Conservation (phyloP, 345 rosid species). For the Eucalyptus pauciflora region DNA sequence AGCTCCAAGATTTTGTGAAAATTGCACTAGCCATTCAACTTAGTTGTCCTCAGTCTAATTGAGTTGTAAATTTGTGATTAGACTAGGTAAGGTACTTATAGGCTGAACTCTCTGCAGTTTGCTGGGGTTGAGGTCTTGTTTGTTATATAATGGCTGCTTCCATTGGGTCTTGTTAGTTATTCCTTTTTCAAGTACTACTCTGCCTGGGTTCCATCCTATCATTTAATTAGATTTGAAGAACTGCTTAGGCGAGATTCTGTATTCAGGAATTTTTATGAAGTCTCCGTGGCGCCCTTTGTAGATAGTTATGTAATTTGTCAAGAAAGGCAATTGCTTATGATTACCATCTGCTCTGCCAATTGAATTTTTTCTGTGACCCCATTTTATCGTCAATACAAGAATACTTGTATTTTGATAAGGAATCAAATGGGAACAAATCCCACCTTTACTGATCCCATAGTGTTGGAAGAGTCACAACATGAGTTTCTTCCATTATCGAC, state of each 20-base stretch:
- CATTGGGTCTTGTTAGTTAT: not conserved
- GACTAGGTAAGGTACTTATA: not conserved
- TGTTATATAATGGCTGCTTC: not conserved
- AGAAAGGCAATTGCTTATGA: not conserved
- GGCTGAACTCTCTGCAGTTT: not conserved
- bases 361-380: not conserved
- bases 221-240: not conserved
- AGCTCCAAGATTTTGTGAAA: not conserved
- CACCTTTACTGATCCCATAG: not conserved
- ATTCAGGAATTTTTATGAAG: not conserved
- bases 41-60: not conserved
- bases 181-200: not conserved
- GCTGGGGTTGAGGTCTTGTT: not conserved
- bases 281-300: not conserved
- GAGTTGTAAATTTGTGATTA: not conserved
- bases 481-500: not conserved
- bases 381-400: not conserved
- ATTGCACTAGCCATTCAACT: not conserved
- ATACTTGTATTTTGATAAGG: not conserved
- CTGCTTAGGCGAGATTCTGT: not conserved
- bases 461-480: not conserved
- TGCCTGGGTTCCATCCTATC: not conserved
- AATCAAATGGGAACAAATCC: not conserved
- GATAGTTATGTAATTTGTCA: not conserved
- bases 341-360: not conserved